Percentiles rank a stretch among this genome's conserved stretches.
Evolutionary conservation across 1,284 basidiomycete species (phyloP).

Genomic region (Trichosporon ovoides): DNA sequence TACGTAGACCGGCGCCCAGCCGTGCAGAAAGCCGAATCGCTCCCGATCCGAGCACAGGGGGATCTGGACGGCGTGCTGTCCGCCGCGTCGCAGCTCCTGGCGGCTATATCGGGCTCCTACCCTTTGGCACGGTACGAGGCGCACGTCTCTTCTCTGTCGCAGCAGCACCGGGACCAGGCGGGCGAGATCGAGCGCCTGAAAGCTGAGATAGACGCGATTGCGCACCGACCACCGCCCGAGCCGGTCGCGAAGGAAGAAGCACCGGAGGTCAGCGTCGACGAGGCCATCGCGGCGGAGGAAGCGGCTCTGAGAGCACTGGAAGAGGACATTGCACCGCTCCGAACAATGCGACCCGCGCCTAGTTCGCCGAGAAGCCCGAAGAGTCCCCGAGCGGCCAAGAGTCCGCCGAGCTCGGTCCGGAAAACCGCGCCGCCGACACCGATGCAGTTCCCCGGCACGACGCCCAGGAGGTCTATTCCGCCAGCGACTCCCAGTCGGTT

Average conservation of each 20-base stretch:
- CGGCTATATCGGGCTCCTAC: conserved; percentile 26
- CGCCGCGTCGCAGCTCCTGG: conserved; percentile 40
- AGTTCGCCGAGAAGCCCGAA: neutral
- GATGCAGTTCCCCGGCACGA: conserved; percentile 28
- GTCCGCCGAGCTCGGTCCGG: no score
- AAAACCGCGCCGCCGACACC: conserved; percentile 19
- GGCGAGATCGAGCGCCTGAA: neutral
- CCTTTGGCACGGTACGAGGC: conserved; percentile 27
- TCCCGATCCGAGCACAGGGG: conserved; percentile 36
- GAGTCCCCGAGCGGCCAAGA: no score
- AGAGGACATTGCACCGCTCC: conserved; percentile 27
- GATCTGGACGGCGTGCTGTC: conserved; percentile 37
- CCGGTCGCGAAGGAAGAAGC: neutral
- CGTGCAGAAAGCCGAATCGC: conserved; percentile 15
- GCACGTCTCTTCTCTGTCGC: conserved; percentile 14
- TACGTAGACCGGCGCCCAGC: neutral
- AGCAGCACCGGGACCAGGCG: neutral
- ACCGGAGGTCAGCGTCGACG: conserved; percentile 31
- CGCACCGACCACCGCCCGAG: neutral
- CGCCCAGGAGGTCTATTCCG: conserved; percentile 9
- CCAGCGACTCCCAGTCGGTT: conserved; percentile 26
- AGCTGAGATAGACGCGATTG: neutral
- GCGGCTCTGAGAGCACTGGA: conserved; percentile 37
- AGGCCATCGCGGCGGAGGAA: conserved; percentile 44
- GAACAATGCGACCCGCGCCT: no score